These are phyloP conservation scores for Colletotrichum gloeosporioides DNA, from an alignment of 2,329 filamentous ascomycete genomes.

Conservation along the genomic window DNA sequence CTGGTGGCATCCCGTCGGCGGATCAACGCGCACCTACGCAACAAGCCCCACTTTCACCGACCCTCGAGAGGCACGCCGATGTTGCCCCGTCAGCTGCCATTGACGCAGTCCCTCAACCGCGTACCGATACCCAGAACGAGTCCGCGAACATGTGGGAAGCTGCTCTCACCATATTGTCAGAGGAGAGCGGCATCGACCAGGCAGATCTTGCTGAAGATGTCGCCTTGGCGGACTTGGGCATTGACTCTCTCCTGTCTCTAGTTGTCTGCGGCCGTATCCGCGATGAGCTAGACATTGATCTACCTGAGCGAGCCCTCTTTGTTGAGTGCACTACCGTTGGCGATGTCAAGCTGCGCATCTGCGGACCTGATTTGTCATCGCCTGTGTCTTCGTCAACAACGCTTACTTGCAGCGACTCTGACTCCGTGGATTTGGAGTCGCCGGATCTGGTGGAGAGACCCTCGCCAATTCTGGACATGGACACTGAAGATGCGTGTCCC, in stretches of 20 bases:
- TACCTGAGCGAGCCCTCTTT: conserved; percentile 54
- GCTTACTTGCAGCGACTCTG: not conserved
- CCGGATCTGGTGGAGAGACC: not conserved
- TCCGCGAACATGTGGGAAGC: not conserved
- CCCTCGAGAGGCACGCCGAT: not conserved
- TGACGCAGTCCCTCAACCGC: not conserved
- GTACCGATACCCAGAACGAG: not conserved
- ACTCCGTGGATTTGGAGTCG: not conserved
- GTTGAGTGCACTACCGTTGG: conserved; percentile 60
- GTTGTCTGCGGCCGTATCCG: conserved; percentile 61
- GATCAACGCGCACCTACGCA: conserved; percentile 37
- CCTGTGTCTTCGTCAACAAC: not conserved
- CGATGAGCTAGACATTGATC: conserved; percentile 61
- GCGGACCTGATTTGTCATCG: not conserved
- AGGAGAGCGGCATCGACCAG: not conserved
- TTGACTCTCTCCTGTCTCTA: conserved; percentile 66
- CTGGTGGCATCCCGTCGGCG: conserved; percentile 44
- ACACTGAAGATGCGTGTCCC: not conserved
- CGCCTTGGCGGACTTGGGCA: conserved; percentile 51
- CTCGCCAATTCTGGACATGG: not conserved
- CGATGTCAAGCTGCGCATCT: conserved; percentile 47
- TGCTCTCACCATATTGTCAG: not conserved
- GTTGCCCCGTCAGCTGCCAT: not conserved
- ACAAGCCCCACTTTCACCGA: not conserved
- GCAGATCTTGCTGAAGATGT: not conserved